Conservation (phyloP, 805 yeast genomes). For the Candida chilensis region DNA sequence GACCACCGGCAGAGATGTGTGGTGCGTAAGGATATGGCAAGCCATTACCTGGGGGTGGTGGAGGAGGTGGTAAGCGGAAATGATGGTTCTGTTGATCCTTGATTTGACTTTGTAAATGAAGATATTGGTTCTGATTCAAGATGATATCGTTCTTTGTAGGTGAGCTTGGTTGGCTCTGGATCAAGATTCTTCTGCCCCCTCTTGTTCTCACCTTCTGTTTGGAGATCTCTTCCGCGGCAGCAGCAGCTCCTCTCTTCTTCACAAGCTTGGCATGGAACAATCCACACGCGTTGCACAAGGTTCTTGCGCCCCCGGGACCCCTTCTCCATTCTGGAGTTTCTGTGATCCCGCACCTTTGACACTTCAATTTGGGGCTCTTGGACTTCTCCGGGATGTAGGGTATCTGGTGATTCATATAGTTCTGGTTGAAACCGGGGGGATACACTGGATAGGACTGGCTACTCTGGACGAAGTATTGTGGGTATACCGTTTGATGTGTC, state of each 20-base stretch:
- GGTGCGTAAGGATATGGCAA: too few relatives aligned
- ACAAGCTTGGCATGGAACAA: constrained; percentile 60
- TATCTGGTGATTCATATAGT: too few relatives aligned
- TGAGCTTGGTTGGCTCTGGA: neutral
- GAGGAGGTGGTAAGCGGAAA: too few relatives aligned
- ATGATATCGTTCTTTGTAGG: neutral
- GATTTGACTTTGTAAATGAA: neutral
- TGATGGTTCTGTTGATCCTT: neutral
- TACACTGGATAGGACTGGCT: too few relatives aligned
- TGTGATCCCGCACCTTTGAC: constrained; percentile 42
- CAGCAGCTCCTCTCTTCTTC: constrained; percentile 45
- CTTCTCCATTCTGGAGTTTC: constrained; percentile 81
- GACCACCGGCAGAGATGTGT: too few relatives aligned
- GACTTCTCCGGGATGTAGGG: too few relatives aligned
- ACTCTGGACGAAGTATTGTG: too few relatives aligned
- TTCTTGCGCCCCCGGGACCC: constrained; percentile 71
- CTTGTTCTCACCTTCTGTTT: constrained; percentile 1
- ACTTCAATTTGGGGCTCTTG: too few relatives aligned
- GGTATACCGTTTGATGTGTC: too few relatives aligned
- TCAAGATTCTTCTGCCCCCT: neutral
- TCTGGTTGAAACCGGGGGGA: too few relatives aligned
- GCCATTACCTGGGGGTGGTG: too few relatives aligned
- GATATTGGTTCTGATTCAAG: neutral
- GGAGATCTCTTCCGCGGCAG: constrained; percentile 28
- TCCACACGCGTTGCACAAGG: constrained; percentile 81